Base-by-base conservation (phyloP, 2,329 filamentous ascomycete genomes). In the Alternaria sp. region DNA sequence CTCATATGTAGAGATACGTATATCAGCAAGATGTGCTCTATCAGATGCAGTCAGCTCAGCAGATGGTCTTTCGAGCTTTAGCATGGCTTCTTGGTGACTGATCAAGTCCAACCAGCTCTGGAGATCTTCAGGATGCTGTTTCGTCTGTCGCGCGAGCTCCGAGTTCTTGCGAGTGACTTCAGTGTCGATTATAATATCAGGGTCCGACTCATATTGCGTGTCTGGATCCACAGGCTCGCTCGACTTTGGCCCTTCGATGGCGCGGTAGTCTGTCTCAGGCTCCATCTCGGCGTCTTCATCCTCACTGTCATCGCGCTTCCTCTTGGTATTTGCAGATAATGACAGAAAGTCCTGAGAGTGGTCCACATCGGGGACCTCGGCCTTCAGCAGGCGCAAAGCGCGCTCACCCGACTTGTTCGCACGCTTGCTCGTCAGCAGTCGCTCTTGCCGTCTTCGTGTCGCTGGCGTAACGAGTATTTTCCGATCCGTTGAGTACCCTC, bases 1-100 rank as follows among this genome's bases (percentile, higher is more conserved):
- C 67, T 95, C 89, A 64, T 94, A 92, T 64, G 97, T 88, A 2
- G 90, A 89, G 3, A 97, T 82, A 68, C 93, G 95, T 59, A 97
- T 88, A 67, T 96, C 91, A 4, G 93, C 89, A 58, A 92, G 87
- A 65, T 90, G 90, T 65, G 86, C 86, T 55, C 84, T 82, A 73
- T 96, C 91, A 4, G 89, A 87, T 26, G 83, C 82, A 0, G 88
- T 89, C 23, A 81, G 28, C 75, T 84, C 73, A 81, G 82, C 64
- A 73, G 75, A 46, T 1, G 64, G 80, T 21, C 84, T 80, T 25
- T 84, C 83, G 23, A 84, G 81, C 55, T 82, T 82, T 45, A 95
- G 81, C 59, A 96, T 83, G 3, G 80, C 78, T 65, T 93, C 89
- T 80, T 98, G 95, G 64, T 97, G 89, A 8, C 89, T 82, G 49